Evolutionary conservation across 176 grass and related monocot species (phyloP), one percentile per base, ranked within the genome.

Genomic region (Carex parvula): DNA sequence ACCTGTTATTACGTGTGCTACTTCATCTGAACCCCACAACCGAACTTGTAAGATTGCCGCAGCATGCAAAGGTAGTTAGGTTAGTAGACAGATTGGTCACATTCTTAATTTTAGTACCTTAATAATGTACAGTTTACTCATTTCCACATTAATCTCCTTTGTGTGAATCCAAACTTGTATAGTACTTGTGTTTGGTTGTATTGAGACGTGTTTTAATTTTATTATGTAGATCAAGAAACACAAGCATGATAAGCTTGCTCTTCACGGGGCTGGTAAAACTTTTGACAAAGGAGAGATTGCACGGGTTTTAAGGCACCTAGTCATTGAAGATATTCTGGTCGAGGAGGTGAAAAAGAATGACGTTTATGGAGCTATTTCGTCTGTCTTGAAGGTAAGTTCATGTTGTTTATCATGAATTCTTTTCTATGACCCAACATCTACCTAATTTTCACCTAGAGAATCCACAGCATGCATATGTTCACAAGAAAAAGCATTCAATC

Each of bases 251-350:
- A 83, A 1, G 37, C 84, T 95, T 20, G 2, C 15, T 75, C 93
- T 98, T 93, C 96, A 98, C 63, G 96, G 92, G 84, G 92, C 92
- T 88, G 96, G 96, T 65, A 98, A 92, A 83, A 73, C 83, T 86
- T 84, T 95, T 15, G 76, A 81, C 42, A 98, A 93, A 90, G 85
- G 91, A 20, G 91, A 95, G 52, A 93, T 90, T 35, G 86, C 93
- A 55, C 89, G 96, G 58, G 74, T 98, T 87, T 20, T 98, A 10
- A 91, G 89, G 0, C 66, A 95, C 90, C 80, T 98, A 87, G 91
- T 98, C 71, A 90, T 76, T 63, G 91, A 98, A 64, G 83, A 84
- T 89, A 89, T 98, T 89, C 93, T 98, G 53, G 58, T 57, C 9
- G 96, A 98, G 83, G 91, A 95, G 85, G 85, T 95, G 1, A 93